These are phyloP conservation scores for Aureobasidium pullulans DNA, from an alignment of 2,329 filamentous ascomycete genomes.

Conservation along the genomic window DNA sequence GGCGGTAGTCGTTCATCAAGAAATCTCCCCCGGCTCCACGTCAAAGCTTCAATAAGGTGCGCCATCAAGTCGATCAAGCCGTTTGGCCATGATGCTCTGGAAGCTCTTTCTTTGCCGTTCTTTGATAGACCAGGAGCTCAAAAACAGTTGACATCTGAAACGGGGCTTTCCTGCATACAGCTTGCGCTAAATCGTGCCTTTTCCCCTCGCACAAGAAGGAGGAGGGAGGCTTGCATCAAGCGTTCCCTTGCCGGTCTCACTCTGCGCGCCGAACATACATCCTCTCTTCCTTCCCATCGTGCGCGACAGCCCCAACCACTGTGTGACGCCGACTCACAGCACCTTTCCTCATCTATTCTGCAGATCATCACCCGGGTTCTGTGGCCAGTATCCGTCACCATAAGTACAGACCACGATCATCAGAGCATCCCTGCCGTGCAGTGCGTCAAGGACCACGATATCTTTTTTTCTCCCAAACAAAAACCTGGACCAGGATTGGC, in stretches of 20 bases:
- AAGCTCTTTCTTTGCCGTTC: neutral
- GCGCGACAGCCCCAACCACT: slow-evolving; percentile 11
- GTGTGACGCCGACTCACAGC: slow-evolving; percentile 7
- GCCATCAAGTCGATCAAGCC: slow-evolving; percentile 14
- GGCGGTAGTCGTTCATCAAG: slow-evolving; percentile 3
- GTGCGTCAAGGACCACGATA: slow-evolving; percentile 12
- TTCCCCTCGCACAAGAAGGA: slow-evolving; percentile 10
- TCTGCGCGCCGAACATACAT: slow-evolving; percentile 9
- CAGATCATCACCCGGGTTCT: slow-evolving; percentile 11
- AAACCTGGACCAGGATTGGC: neutral
- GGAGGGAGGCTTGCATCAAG: slow-evolving; percentile 13
- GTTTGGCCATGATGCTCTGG: slow-evolving; percentile 12
- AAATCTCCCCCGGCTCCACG: slow-evolving; percentile 6
- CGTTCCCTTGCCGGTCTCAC: slow-evolving; percentile 9
- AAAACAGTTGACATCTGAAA: slow-evolving; percentile 13
- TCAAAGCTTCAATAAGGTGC: slow-evolving; percentile 5
- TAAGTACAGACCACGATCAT: slow-evolving; percentile 13
- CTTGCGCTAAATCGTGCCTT: slow-evolving; percentile 13
- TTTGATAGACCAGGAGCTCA: neutral
- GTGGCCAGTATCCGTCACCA: slow-evolving; percentile 4
- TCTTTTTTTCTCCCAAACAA: neutral
- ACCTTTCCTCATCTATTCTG: slow-evolving; percentile 6
- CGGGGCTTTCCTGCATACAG: slow-evolving; percentile 14
- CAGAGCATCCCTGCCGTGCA: slow-evolving; percentile 11
- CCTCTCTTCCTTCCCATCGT: neutral